Conservation (phyloP, 148 eudicot species). For the Vaccinium macrocarpon region DNA sequence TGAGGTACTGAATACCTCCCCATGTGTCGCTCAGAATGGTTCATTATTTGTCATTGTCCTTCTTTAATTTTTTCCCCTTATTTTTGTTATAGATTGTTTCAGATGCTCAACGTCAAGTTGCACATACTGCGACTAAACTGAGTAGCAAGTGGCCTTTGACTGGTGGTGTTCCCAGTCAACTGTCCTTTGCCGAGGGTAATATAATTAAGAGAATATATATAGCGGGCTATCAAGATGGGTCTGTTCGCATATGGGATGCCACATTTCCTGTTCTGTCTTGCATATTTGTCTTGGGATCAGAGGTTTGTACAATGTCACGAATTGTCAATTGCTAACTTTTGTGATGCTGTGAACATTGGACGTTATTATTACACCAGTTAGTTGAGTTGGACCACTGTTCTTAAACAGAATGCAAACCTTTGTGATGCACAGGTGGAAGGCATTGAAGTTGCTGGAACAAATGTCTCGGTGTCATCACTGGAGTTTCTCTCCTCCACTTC, state of each 20-base stretch:
- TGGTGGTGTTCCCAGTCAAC: conserved; percentile 76
- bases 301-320: conserved; percentile 45
- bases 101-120: conserved; percentile 35
- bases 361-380: not conserved
- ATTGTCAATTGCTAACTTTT: not conserved
- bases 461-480: conserved; percentile 73
- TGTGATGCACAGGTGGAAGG: conserved; percentile 54
- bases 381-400: conserved; percentile 3
- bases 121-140: conserved; percentile 22
- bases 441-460: conserved; percentile 46
- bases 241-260: conserved; percentile 78
- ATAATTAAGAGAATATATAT: conserved; percentile 61
- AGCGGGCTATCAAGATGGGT: conserved; percentile 95
- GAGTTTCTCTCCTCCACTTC: conserved; percentile 59
- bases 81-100: conserved; percentile 41
- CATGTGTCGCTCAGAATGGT: conserved; percentile 6
- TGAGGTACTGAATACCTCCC: conserved; percentile 46
- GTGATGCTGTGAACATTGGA: not conserved
- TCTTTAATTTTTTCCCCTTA: conserved; percentile 10
- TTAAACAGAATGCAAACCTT: conserved; percentile 9
- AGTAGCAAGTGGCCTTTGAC: conserved; percentile 70
- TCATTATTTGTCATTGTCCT: not conserved
- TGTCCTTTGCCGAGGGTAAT: conserved; percentile 42
- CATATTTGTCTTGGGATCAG: conserved; percentile 44
- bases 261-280: conserved; percentile 71